Base-by-base conservation (phyloP, 2,329 filamentous ascomycete species). In the Diaporthe sp. region DNA sequence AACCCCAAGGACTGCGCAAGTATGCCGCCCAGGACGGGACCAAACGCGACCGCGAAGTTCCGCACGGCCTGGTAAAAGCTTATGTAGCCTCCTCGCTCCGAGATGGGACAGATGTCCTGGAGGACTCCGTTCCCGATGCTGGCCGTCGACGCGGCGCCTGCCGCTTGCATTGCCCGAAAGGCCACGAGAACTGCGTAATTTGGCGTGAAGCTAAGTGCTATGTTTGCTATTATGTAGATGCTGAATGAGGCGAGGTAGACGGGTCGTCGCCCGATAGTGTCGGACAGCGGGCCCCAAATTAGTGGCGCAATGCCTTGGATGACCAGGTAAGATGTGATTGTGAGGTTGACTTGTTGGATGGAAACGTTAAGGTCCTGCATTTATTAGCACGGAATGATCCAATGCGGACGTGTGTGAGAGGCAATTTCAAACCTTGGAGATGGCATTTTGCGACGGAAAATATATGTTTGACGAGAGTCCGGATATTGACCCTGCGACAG, bases 381-480 rank as follows among this genome's bases (percentile, higher is more conserved):
- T 17, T 8, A 39, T 65, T 4, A 65, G 39, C 15, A 31, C 25
- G 1, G n/a, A 31, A 31, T 2, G 13, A 15, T 22, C 9, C 4
- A 31, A 31, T 4, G 28, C 28, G 28, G 28, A 31, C 28, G 28
- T 31, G 28, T 13, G 37, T 20, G 68, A 20, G 75, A 28, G 51
- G n/a, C 8, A 25, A 2, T 0, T 2, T 8, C 76, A 44, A 77
- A 83, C 84, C 71, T 78, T 75, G 12, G 85, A 81, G 22, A 88
- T 83, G 5, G 81, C 76, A 60, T 84, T 82, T 9, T 88, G 77
- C 0, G 86, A 84, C 0, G 88, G 87, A 67, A 88, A 84, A 81
- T 89, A 90, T 73, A 90, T 89, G 76, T 87, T 88, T 42, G 85
- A 86, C 4, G 88, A 87, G 13, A 88, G 78, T 1, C 89, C 88